These are phyloP conservation scores for Eucalyptus marginata DNA, from an alignment of 345 rosid genomes.

Conservation along the genomic window DNA sequence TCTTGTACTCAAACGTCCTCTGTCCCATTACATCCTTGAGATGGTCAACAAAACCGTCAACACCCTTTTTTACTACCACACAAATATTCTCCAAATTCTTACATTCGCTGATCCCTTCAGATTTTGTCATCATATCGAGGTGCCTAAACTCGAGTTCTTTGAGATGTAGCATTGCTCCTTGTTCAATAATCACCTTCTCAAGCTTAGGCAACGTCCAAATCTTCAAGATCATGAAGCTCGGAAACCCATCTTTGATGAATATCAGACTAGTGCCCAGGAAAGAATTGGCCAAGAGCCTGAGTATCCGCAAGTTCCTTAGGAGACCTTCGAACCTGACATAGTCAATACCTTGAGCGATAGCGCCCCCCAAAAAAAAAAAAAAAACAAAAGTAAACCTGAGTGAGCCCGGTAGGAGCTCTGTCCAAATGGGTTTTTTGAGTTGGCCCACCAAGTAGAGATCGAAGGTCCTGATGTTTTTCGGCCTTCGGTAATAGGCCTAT, in stretches of 20 bases:
- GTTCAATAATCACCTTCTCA: fast-evolving
- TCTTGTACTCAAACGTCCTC: too few species aligned
- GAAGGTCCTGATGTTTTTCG: background rate
- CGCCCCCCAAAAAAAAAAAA: too few species aligned
- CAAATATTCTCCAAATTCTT: too few species aligned
- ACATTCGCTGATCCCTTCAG: too few species aligned
- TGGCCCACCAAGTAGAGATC: background rate
- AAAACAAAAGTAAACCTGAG: too few species aligned
- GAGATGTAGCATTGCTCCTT: background rate
- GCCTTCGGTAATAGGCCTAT: background rate
- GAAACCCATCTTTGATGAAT: background rate
- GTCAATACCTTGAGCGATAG: background rate
- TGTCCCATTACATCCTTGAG: too few species aligned
- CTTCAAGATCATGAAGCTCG: background rate
- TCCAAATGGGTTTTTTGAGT: background rate
- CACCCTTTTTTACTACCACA: too few species aligned
- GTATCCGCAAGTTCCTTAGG: background rate
- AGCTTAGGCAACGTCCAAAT: background rate
- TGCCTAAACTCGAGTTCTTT: background rate
- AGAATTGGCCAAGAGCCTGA: background rate
- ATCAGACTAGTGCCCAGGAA: background rate
- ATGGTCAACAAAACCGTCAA: too few species aligned
- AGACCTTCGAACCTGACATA: background rate
- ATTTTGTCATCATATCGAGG: too few species aligned
- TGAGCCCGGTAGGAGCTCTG: background rate